phyloP scores from a whole-genome alignment of 257 asterid species.

The Lithospermum erythrorhizon region DNA sequence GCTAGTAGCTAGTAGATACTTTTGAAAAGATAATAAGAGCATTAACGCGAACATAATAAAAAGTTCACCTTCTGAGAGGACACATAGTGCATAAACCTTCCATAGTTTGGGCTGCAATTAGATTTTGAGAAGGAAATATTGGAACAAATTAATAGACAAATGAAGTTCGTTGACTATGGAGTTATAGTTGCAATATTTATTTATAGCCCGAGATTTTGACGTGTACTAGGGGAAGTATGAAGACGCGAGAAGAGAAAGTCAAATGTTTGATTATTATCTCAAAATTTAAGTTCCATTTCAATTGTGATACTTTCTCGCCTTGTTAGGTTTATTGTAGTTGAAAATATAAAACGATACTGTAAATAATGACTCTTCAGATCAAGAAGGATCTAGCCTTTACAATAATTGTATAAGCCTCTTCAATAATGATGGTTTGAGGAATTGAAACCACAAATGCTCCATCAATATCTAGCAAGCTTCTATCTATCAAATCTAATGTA shows the following conservation, averaged over 20 bases:
- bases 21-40: too few relatives aligned
- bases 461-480: too few relatives aligned
- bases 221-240: background rate
- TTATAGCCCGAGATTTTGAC: background rate
- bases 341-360: background rate
- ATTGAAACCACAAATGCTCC: too few relatives aligned
- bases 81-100: conserved; percentile 1
- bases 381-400: background rate
- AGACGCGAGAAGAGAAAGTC: conserved; percentile 5
- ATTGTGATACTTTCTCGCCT: background rate
- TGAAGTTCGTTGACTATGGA: conserved; percentile 2
- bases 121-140: too few relatives aligned
- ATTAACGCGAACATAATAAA: too few relatives aligned
- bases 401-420: too few relatives aligned
- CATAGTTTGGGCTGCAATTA: background rate
- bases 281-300: background rate
- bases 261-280: background rate
- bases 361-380: background rate
- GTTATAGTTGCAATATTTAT: background rate
- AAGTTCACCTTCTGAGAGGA: background rate
- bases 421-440: too few relatives aligned
- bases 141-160: background rate
- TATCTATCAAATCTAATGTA: too few relatives aligned
- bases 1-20: too few relatives aligned
- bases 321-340: conserved; percentile 1